phyloP scores from a whole-genome alignment of 805 yeast genomes.

The Suhomyces canberraensis region DNA sequence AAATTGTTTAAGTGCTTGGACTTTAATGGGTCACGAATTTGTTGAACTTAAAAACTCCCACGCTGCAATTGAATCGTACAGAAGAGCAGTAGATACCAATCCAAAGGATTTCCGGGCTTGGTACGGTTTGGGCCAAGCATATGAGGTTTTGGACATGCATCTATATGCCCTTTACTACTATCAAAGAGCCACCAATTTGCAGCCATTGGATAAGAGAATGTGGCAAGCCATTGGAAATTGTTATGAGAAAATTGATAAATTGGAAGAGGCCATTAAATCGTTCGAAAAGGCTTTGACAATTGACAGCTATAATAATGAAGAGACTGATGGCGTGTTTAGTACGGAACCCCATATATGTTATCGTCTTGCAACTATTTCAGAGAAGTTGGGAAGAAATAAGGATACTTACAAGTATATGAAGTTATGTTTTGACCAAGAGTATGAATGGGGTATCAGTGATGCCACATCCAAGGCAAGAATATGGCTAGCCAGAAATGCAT shows the following conservation, averaged over 20 bases:
- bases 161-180: slow-evolving; percentile 88
- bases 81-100: slow-evolving; percentile 89
- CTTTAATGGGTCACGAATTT: slow-evolving; percentile 97
- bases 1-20: slow-evolving; percentile 89
- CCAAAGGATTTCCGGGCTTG: slow-evolving; percentile 91
- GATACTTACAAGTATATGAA: slow-evolving; percentile 63
- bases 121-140: slow-evolving; percentile 98
- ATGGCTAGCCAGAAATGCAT: slow-evolving; percentile 78
- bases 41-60: slow-evolving; percentile 94
- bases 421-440: slow-evolving; percentile 62
- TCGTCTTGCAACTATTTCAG: slow-evolving; percentile 67
- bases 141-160: slow-evolving; percentile 94
- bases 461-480: slow-evolving; percentile 77
- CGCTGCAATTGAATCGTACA: slow-evolving; percentile 93
- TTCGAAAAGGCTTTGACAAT: slow-evolving; percentile 72
- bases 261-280: slow-evolving; percentile 72
- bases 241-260: slow-evolving; percentile 72
- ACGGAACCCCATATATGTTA: slow-evolving; percentile 51
- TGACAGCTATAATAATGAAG: slow-evolving; percentile 33
- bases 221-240: slow-evolving; percentile 95
- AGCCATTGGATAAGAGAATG: slow-evolving; percentile 87
- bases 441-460: slow-evolving; percentile 62
- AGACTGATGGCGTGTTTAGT: slow-evolving; percentile 34
- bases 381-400: slow-evolving; percentile 48
- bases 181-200: slow-evolving; percentile 83